phyloP scores from a whole-genome alignment of 495 filamentous ascomycete genomes.

The Aspergillus egyptiacus region DNA sequence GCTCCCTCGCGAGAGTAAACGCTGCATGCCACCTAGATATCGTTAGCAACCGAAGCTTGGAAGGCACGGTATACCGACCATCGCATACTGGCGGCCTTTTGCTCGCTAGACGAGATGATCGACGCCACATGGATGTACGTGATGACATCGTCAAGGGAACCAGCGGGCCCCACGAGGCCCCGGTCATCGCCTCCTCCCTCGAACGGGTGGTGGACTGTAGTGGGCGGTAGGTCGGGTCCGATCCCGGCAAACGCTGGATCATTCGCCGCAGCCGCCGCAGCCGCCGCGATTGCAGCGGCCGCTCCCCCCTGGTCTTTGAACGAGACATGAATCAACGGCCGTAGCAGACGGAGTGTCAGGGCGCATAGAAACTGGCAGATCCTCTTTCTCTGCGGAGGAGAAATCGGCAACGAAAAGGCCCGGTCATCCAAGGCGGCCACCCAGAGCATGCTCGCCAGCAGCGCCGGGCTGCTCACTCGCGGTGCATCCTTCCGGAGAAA shows the following conservation, averaged over 20 bases:
- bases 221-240: slow-evolving; percentile 26
- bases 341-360: slow-evolving; percentile 76
- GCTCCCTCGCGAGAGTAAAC: slow-evolving; percentile 84
- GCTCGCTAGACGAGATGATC: slow-evolving; percentile 89
- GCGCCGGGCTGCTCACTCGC: slow-evolving; percentile 75
- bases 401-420: slow-evolving; percentile 76
- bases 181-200: slow-evolving; percentile 70
- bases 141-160: slow-evolving; percentile 74
- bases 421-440: slow-evolving; percentile 89
- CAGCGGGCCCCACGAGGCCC: slow-evolving; percentile 67
- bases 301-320: slow-evolving; percentile 35
- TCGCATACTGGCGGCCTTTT: slow-evolving; percentile 86
- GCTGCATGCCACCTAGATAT: slow-evolving; percentile 82
- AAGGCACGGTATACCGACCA: slow-evolving; percentile 45
- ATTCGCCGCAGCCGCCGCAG: slow-evolving; percentile 7
- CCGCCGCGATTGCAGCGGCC: slow-evolving; percentile 12
- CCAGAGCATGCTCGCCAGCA: slow-evolving; percentile 93
- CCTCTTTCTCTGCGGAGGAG: slow-evolving; percentile 77
- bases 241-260: slow-evolving; percentile 24
- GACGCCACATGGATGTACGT: slow-evolving; percentile 88
- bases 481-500: slow-evolving; percentile 76
- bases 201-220: slow-evolving; percentile 38
- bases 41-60: slow-evolving; percentile 1
- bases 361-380: slow-evolving; percentile 89
- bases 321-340: slow-evolving; percentile 72